These are phyloP conservation scores for Diaporthe citrichinensis DNA, from an alignment of 2,329 filamentous ascomycete species.

Conservation along the genomic window DNA sequence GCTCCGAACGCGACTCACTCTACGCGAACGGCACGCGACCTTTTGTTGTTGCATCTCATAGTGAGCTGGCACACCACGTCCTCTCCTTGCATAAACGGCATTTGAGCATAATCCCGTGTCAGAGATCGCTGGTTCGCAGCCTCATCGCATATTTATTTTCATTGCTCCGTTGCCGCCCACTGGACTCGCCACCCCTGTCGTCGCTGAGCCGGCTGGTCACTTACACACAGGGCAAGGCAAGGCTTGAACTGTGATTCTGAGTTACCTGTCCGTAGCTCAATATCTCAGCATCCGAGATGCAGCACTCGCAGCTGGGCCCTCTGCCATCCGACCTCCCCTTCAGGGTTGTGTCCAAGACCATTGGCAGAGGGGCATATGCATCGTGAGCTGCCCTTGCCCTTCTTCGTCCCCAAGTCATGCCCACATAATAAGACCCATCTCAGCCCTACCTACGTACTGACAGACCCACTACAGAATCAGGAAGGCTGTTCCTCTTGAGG, in stretches of 20 bases:
- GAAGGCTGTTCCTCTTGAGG: slow-evolving; percentile 85
- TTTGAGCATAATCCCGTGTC: neutral
- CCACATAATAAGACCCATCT: slow-evolving; percentile 38
- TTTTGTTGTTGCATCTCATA: slow-evolving; percentile 13
- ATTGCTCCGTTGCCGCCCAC: slow-evolving; percentile 14
- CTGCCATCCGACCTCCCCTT: slow-evolving; percentile 90
- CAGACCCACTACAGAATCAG: slow-evolving; percentile 76
- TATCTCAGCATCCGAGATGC: slow-evolving; percentile 56
- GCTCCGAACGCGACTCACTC: slow-evolving; percentile 37
- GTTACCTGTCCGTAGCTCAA: slow-evolving; percentile 31
- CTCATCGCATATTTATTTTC: slow-evolving; percentile 19
- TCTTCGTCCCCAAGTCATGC: slow-evolving; percentile 26
- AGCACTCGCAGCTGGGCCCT: slow-evolving; percentile 89
- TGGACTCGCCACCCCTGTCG: slow-evolving; percentile 24
- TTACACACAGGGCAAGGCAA: slow-evolving; percentile 11
- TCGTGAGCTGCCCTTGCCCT: slow-evolving; percentile 72
- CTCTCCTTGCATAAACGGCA: slow-evolving; percentile 14
- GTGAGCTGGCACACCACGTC: slow-evolving; percentile 10
- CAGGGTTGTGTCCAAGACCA: slow-evolving; percentile 94
- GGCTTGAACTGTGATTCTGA: slow-evolving; percentile 9
- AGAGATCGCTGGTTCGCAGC: slow-evolving; percentile 10
- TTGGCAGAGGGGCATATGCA: slow-evolving; percentile 96
- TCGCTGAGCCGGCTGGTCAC: slow-evolving; percentile 1
- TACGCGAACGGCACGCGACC: slow-evolving; percentile 40
- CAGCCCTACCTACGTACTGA: slow-evolving; percentile 41